Evolutionary conservation across 495 filamentous ascomycete genomes (phyloP).

Genomic region (Penicillium diatomitis): DNA sequence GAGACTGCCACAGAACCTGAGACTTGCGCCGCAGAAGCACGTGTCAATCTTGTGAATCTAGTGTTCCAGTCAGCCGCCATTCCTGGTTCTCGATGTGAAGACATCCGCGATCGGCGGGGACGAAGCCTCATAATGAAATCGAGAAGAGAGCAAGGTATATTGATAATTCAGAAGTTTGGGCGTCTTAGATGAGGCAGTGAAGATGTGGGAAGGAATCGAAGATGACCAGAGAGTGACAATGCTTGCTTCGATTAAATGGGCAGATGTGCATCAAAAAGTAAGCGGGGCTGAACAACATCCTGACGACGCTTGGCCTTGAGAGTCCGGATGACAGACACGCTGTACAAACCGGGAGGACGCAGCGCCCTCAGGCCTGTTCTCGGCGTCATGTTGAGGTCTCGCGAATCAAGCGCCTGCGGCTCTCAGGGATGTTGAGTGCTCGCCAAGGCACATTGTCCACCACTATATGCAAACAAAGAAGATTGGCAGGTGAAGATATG

Average conservation of each 20-base stretch:
- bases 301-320: slow-evolving; percentile 8
- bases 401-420: slow-evolving; percentile 20
- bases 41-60: slow-evolving; percentile 30
- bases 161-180: background rate
- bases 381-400: slow-evolving; percentile 20
- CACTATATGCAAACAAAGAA: too few species aligned
- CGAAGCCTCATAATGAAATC: slow-evolving; percentile 35
- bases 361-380: slow-evolving; percentile 17
- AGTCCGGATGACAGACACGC: slow-evolving; percentile 5
- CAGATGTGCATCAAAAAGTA: background rate
- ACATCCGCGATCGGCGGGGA: slow-evolving; percentile 39
- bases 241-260: background rate
- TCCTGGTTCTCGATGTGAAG: slow-evolving; percentile 30
- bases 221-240: slow-evolving; percentile 3
- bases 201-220: background rate
- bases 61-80: slow-evolving; percentile 28
- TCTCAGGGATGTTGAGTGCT: slow-evolving; percentile 11
- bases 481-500: too few species aligned
- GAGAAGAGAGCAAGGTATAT: background rate
- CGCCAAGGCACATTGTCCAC: too few species aligned
- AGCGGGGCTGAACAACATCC: background rate
- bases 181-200: too few species aligned
- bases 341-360: slow-evolving; percentile 31
- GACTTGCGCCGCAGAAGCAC: slow-evolving; percentile 23
- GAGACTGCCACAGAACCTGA: slow-evolving; percentile 39